These are phyloP conservation scores for Cystobasidiaceae sp. DNA, from an alignment of 1,284 basidiomycete species.

Conservation along the genomic window DNA sequence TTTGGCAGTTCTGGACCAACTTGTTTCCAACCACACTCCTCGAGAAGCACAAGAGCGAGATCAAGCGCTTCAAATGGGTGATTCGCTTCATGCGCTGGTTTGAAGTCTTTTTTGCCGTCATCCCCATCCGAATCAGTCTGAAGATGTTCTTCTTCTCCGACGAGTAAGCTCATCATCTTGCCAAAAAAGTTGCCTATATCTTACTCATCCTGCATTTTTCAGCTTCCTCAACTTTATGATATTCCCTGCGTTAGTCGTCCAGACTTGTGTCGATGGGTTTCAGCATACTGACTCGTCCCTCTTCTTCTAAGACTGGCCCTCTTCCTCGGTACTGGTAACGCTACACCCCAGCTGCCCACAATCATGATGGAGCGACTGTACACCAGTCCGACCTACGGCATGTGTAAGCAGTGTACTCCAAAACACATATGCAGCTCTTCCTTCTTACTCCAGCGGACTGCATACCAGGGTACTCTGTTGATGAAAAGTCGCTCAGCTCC, in stretches of 20 bases:
- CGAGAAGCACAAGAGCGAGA: slow-evolving; percentile 54
- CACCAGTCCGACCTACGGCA: slow-evolving; percentile 50
- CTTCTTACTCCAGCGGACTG: no score
- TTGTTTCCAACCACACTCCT: slow-evolving; percentile 58
- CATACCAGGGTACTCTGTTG: slow-evolving; percentile 44
- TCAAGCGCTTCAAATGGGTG: slow-evolving; percentile 57
- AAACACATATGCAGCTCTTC: not conserved
- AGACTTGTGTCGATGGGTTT: not conserved
- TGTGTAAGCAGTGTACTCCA: no score
- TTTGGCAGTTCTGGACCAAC: slow-evolving; percentile 65
- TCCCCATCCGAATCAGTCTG: slow-evolving; percentile 58
- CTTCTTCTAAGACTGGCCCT: slow-evolving; percentile 39
- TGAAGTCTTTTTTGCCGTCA: slow-evolving; percentile 57
- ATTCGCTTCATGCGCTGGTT: slow-evolving; percentile 54
- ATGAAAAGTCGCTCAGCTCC: slow-evolving; percentile 46
- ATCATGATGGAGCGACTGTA: slow-evolving; percentile 51
- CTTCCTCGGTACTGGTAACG: slow-evolving; percentile 50
- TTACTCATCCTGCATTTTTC: no score
- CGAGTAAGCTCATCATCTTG: slow-evolving; percentile 42
- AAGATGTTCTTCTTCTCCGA: slow-evolving; percentile 58
- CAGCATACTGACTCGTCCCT: not conserved
- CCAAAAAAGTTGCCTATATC: no score
- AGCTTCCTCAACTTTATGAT: slow-evolving; percentile 48
- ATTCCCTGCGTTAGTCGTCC: slow-evolving; percentile 45
- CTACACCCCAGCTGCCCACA: slow-evolving; percentile 48